Evolutionary conservation across 768 basidiomycete genomes (phyloP), one percentile per base, ranked within the genome.

Genomic region (Auricularia sp.): DNA sequence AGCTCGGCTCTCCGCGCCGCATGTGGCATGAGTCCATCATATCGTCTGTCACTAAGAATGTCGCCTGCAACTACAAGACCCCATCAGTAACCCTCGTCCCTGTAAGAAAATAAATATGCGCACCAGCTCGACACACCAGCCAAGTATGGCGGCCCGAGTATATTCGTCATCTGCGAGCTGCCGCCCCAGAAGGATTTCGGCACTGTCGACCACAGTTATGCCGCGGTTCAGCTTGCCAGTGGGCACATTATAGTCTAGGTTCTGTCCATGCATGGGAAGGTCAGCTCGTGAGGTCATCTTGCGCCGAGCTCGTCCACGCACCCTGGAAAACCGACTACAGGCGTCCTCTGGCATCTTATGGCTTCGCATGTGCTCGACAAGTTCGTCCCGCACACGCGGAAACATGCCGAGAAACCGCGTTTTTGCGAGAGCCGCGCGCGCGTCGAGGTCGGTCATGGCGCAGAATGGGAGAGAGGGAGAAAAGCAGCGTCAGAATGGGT

Each of bases 1-100:
- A 99, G 77, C 96, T 98, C 1, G 94, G 90, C 75, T 97, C 94
- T 3, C 89, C 87, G 10, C 96, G 88, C 29, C 96, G 88, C 12
- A 95, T 98, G 69, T 98, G 88, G 58, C 90, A 93, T n/a, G 82
- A 74, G 72, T 99, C 96, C 97, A 99, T 99, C 71, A 98, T 94
- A 75, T 98, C 96, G 76, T 99, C 93, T 3, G 92, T 84, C 64
- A 97, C 93, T 63, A 98, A 85, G 87, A 98, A 98, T 77, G 88
- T 97, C 0, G 93, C 94, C 87, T 98, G 96, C 8, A 99, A 84
- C 93, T 96, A 70, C 6, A 34, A 36, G 14, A 59, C 14, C 18
- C 14, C 35, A 33, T 62, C 33, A 64, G 36, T 10, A 34, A 21
- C 23, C 11, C 33, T 43, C 42, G 2, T 10, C n/a, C 29, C 33